Base-by-base conservation (phyloP, 1,284 basidiomycete species). In the Earliella scabrosa region DNA sequence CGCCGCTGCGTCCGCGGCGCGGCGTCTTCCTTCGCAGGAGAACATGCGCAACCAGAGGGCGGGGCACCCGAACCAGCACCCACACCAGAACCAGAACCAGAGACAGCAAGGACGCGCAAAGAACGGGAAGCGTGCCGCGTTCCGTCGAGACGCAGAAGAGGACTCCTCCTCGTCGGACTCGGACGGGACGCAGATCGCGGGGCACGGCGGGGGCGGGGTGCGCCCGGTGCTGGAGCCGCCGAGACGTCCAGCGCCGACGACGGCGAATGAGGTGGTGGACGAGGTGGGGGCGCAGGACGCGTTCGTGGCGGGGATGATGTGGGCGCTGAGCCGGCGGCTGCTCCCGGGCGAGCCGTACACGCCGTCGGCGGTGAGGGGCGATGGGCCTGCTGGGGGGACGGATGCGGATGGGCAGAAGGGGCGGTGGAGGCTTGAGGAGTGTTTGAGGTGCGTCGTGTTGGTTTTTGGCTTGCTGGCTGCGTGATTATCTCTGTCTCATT, bases 301-400 rank as follows among this genome's bases (percentile, higher is more conserved):
- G 9, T 92, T 92, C 63, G 81, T 92, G 11, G 87, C 87, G 0
- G 90, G 90, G 13, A 91, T 92, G 89, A 87, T 92, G 55, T 92
- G 82, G 70, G 82, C 88, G 0, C 66, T 92, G 60, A 88, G 83
- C 51, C 75, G 88, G 60, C 76, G 82, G 31, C 73, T 91, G 50
- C 69, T 85, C 41, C 90, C 90, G 36, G 88, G 89, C 0, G 71
- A 80, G 8, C 89, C 88, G 16, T 92, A 88, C 68, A 85, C 85
- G 3, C 87, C 88, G 20, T 77, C 79, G 0, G 75, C 80, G 59
- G 75, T 69, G 24, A 73, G 73, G 2, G 76, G 77, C 23, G 75
- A 77, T 45, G 65, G 48, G 11, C 50, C 60, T 10, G 68, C 67
- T 14, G 66, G n/a, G n/a, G n/a, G n/a, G n/a, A n/a, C 62, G 4